Evolutionary conservation across 2,329 filamentous ascomycete genomes (phyloP), one percentile per base, ranked within the genome.

Genomic region (Claviceps purpurea): DNA sequence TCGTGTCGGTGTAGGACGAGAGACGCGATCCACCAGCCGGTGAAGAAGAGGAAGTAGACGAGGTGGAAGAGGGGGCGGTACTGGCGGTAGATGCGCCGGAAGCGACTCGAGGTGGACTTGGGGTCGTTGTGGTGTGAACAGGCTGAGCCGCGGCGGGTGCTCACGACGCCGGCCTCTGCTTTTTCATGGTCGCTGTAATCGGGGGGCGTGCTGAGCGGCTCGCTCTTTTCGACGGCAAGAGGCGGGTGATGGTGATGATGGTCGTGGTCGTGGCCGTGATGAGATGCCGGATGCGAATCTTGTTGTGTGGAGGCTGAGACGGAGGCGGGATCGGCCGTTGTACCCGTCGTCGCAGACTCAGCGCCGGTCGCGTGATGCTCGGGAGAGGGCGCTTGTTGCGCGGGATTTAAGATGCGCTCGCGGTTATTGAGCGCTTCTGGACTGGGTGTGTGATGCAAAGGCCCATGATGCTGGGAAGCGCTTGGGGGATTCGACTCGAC

Each of bases 11-110:
- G 87, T 50, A 88, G 72, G 54, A 89, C 73, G 47, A 91, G 70
- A 51, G 82, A 79, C 6, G 84, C 82, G 57, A 90, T 84, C 85
- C 85, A 90, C 86, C 86, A 89, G 61, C 72, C 74, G 3, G 73
- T 74, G 55, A 73, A 71, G 52, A 74, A 58, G 49, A 60, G 57
- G 50, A 70, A 70, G 60, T 75, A 57, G 62, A 73, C 59, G 57
- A 73, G 55, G 63, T 80, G 77, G 46, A 71, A 62, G 45, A 73
- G 59, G 53, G 73, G 65, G 41, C 73, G 70, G 57, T 71, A 71
- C 52, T 68, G 70, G 56, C 65, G 63, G 58, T 77, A 77, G 55
- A 75, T 61, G 7, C 57, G 59, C 55, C 61, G 68, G 45, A 60
- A 57, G n/a, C 45, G 52, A 13, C 57, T 57, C 43, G 51, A 54